Base-by-base conservation (phyloP, 129 eudicot species). In the Flaveria bidentis region DNA sequence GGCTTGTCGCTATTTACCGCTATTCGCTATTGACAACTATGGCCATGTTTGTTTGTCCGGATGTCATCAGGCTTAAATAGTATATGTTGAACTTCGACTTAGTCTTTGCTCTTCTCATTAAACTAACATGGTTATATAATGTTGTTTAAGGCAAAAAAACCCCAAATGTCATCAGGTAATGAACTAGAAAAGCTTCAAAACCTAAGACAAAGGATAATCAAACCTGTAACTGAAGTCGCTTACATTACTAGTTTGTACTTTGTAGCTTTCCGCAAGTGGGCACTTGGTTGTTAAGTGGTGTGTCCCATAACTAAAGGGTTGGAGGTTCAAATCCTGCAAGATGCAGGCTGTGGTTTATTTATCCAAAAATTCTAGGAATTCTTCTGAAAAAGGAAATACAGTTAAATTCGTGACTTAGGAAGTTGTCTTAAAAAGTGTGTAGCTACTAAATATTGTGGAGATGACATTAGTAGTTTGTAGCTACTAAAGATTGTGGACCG, bases 401-500 rank as follows among this genome's bases (percentile, higher is more conserved):
- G 5, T 30, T 30, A 5, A 30, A 30, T 30, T 3, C 36, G 36
- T 30, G 0, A 30, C 36, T 0, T 30, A 30, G 36, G 36, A 30
- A 30, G 36, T 30, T 30, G 36, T 30, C 5, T 3, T 3, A 30
- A 30, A 28, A 30, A 2, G 36, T 30, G 0, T 30, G 36, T 30
- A 30, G 36, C 36, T 30, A 30, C 36, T 30, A 30, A 30, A 30
- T 30, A 30, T 28, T 30, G 36, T 30, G 5, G 36, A 30, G 55
- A 47, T 22, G 60, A 9, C 8, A 69, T 78, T 4, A 49, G 4
- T 23, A 15, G 45, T 52, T 55, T 55, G 45, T 39, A 44, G 53
- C 25, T 65, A 76, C 52, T 30, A 65, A 66, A 51, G 14, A 76
- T 10, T 4, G 55, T 76, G 80, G 73, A 65, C 33, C 51, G 51